Percentiles rank a stretch among this genome's conserved stretches.
phyloP scores from a whole-genome alignment of 768 basidiomycete species.

The Albatrellus ellisii region DNA sequence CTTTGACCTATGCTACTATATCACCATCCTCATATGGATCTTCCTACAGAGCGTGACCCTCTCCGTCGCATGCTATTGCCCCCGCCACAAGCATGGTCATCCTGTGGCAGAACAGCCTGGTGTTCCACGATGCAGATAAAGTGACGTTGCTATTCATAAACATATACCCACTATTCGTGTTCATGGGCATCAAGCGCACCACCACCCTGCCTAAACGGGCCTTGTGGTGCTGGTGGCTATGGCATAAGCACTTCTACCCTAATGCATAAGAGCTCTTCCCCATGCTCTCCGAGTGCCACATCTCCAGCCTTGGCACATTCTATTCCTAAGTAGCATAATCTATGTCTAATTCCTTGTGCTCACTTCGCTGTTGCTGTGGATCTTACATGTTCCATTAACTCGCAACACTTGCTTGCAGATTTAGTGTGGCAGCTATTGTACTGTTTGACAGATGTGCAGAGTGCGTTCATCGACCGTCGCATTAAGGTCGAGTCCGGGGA shows the following conservation, averaged over 20 bases:
- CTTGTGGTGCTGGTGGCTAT: neutral
- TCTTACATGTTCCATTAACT: neutral
- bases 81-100: conserved; percentile 91
- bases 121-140: conserved; percentile 96
- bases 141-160: conserved; percentile 94
- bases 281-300: conserved; percentile 59
- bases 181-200: conserved; percentile 82
- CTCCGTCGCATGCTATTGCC: conserved; percentile 86
- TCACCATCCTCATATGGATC: conserved; percentile 87
- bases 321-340: conserved; percentile 70
- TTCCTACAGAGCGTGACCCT: conserved; percentile 64
- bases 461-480: conserved; percentile 78
- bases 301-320: conserved; percentile 53
- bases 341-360: conserved; percentile 48
- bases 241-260: conserved; percentile 74
- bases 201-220: too few species aligned
- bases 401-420: conserved; percentile 36
- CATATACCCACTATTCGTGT: conserved; percentile 82
- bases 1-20: conserved; percentile 88
- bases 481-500: conserved; percentile 87
- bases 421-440: conserved; percentile 87
- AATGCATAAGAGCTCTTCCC: conserved; percentile 74
- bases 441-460: conserved; percentile 71
- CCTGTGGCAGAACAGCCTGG: conserved; percentile 96
- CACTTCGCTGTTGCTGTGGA: neutral